Evolutionary conservation across 208 protist species (phyloP), one percentile per base, ranked within the genome.

Genomic region (Leishmania tropica): DNA sequence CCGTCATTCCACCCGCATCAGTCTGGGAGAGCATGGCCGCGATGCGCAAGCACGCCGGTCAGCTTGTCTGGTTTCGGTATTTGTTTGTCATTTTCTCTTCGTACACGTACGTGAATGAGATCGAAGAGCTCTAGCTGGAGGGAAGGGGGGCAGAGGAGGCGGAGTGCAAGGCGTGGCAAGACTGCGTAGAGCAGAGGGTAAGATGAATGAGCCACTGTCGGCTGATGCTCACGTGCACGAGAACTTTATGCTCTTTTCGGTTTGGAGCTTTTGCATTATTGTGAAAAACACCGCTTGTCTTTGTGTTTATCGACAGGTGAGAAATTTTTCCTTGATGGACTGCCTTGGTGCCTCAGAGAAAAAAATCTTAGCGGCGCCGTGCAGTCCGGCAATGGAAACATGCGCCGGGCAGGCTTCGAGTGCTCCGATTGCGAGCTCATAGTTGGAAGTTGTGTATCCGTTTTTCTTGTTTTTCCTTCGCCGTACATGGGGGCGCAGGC

Each of bases 1-100:
- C 93, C 42, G 28, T 94, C 28, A 91, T 93, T 53, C 87, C 93
- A 37, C 92, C 92, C 31, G 35, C 76, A 21, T 85, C 82, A 10
- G 78, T 88, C n/a, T 84, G 89, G 60, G 87, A 75, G 40, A 95
- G 89, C 73, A 95, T 87, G 75, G 71, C 67, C 31, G 94, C 93
- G 3, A 99, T 99, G 98, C 76, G 85, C 76, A 83, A 85, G 56
- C 99, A 99, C 83, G 75, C 83, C 15, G 95, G 88, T 28, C 99
- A 99, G 88, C 88, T 99, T 13, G 97, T 99, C 60, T 99, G 99
- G 98, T 99, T 99, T 82, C 90, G 99, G 68, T 97, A 98, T 77
- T 83, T 99, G 53, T 99, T 99, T 90, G 89, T 99, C 17, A 40
- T 96, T 1, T 99, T 99, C 86, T 99, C 97, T 11, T 93, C 96